Conservation (phyloP, 2,329 filamentous ascomycete species). For the Zymoseptoria tritici region DNA sequence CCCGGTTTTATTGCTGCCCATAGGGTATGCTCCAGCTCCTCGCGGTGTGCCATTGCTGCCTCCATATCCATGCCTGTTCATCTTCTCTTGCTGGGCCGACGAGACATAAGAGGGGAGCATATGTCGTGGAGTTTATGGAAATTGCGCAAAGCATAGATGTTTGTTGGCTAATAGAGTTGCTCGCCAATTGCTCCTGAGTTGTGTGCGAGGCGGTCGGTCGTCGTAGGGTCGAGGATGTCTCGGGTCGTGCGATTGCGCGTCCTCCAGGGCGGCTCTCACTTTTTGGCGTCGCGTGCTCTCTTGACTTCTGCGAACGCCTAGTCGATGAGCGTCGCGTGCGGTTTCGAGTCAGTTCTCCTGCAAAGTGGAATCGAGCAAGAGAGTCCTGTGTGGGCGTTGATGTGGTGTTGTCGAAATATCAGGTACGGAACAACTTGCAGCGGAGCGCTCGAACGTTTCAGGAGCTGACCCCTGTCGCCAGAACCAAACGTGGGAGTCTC, state of each 20-base stretch:
- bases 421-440: not conserved
- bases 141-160: not conserved
- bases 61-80: conserved; percentile 74
- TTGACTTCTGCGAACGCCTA: not conserved
- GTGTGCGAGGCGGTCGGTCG: not conserved
- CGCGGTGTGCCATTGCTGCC: conserved; percentile 58
- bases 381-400: not conserved
- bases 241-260: not conserved
- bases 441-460: not conserved
- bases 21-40: conserved; percentile 33
- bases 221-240: not conserved
- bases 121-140: conserved; percentile 10
- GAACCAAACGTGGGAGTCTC: not conserved
- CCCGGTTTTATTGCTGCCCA: conserved; percentile 41
- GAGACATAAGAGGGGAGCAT: conserved; percentile 57
- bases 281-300: not conserved
- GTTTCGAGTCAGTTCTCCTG: not conserved
- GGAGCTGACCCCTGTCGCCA: not conserved
- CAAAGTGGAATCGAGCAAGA: not conserved
- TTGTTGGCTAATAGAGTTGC: not conserved
- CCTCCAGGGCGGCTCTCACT: not conserved
- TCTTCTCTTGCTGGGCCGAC: conserved; percentile 54
- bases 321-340: not conserved
- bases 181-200: not conserved
- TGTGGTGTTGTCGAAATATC: not conserved